Evolutionary conservation across 2,329 filamentous ascomycete genomes (phyloP).

Genomic region (Westerdykella aurantiaca): DNA sequence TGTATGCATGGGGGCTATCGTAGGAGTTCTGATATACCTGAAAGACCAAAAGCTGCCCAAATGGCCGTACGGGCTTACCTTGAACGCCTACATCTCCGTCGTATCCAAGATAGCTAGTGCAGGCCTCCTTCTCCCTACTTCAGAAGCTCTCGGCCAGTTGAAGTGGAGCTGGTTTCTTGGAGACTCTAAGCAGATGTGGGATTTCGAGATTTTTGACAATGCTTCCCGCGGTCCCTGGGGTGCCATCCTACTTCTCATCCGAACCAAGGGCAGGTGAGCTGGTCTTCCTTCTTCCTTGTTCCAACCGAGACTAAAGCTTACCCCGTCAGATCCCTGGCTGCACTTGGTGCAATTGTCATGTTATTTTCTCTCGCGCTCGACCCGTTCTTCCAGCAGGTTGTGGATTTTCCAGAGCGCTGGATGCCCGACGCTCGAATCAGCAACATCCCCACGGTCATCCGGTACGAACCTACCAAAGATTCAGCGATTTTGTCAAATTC

Average conservation of each 20-base stretch:
- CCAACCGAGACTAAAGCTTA: too few relatives aligned
- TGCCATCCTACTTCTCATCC: slow-evolving; percentile 10
- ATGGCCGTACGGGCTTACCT: slow-evolving; percentile 15
- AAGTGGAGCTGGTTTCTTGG: slow-evolving; percentile 34
- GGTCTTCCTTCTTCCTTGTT: background rate
- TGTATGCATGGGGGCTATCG: slow-evolving; percentile 10
- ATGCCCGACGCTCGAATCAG: slow-evolving; percentile 4
- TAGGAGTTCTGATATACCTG: slow-evolving; percentile 10
- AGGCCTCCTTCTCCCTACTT: slow-evolving; percentile 21
- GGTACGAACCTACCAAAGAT: slow-evolving; percentile 7
- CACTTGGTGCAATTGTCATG: slow-evolving; percentile 19
- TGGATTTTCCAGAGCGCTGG: slow-evolving; percentile 21
- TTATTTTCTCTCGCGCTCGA: slow-evolving; percentile 17
- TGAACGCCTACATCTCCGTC: slow-evolving; percentile 26
- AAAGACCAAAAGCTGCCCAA: slow-evolving; percentile 2
- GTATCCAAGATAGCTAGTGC: slow-evolving; percentile 26
- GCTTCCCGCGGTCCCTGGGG: slow-evolving; percentile 26
- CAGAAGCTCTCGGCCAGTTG: slow-evolving; percentile 29
- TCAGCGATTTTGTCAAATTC: too few relatives aligned
- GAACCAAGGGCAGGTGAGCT: slow-evolving; percentile 11
- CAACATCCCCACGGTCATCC: slow-evolving; percentile 6
- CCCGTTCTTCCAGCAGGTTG: slow-evolving; percentile 31
- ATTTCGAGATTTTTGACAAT: slow-evolving; percentile 36
- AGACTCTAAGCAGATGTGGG: slow-evolving; percentile 26
- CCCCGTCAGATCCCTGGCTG: slow-evolving; percentile 12